These are phyloP conservation scores for Pseudohyphozyma bogoriensis DNA, from an alignment of 768 basidiomycete species.

Conservation along the genomic window DNA sequence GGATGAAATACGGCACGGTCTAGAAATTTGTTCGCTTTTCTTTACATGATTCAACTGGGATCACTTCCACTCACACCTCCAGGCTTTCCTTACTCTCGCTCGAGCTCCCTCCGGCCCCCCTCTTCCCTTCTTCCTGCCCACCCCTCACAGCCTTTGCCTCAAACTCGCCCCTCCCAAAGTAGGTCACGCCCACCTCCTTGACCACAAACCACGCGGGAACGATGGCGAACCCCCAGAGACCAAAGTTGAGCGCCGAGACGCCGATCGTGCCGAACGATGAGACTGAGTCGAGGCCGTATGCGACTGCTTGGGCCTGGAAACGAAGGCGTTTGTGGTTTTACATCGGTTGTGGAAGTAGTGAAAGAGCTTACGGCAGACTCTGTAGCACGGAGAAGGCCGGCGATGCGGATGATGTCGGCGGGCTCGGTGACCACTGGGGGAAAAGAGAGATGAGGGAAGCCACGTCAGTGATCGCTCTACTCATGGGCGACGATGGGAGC, in stretches of 20 bases:
- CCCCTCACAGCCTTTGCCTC: too few relatives aligned
- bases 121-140: too few relatives aligned
- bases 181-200: conserved; percentile 17
- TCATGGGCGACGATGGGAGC: too few relatives aligned
- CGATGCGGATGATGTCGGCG: conserved; percentile 17
- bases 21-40: too few relatives aligned
- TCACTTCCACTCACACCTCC: too few relatives aligned
- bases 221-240: conserved; percentile 14
- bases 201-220: conserved; percentile 22
- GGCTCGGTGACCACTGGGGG: conserved; percentile 7
- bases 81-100: too few relatives aligned
- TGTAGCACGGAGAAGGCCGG: conserved; percentile 11
- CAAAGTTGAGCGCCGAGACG: conserved; percentile 20
- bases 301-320: conserved; percentile 13
- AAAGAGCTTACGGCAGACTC: conserved; percentile 7
- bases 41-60: too few relatives aligned
- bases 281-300: conserved; percentile 18
- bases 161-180: too few relatives aligned
- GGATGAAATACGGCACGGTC: too few relatives aligned
- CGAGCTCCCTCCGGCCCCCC: too few relatives aligned
- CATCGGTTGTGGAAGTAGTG: neutral
- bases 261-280: conserved; percentile 8
- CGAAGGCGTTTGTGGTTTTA: neutral
- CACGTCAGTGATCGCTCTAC: neutral
- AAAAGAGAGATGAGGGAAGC: neutral